These are phyloP conservation scores for Backusella westeae DNA, from an alignment of 192 early-diverging fungal genomes.

Conservation along the genomic window DNA sequence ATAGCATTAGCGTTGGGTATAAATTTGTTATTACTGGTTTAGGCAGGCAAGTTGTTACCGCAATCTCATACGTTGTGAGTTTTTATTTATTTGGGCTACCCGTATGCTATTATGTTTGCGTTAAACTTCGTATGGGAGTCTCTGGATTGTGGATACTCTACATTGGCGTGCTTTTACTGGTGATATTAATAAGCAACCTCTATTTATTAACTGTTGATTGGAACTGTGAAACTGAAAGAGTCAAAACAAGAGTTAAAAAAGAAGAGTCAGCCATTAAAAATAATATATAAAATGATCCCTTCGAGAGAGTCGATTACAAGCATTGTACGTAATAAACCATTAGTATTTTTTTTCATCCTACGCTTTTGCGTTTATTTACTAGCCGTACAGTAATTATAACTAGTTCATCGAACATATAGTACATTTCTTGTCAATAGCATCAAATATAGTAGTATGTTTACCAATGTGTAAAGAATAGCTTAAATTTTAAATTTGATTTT, in stretches of 20 bases:
- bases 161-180: constrained; percentile 35
- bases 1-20: constrained; percentile 54
- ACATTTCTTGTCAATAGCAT: background rate
- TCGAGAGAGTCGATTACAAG: background rate
- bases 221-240: constrained; percentile 14
- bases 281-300: background rate
- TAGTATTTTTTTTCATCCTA: background rate
- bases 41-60: constrained; percentile 69
- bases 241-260: constrained; percentile 1
- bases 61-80: constrained; percentile 45
- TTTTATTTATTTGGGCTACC: constrained; percentile 73
- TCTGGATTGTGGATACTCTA: constrained; percentile 62
- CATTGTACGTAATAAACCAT: background rate
- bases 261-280: constrained; percentile 12
- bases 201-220: constrained; percentile 22
- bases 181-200: background rate
- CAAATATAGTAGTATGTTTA: background rate
- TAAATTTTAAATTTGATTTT: background rate
- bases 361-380: background rate
- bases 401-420: background rate
- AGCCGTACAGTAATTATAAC: background rate
- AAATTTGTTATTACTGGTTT: constrained; percentile 72
- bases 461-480: background rate
- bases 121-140: constrained; percentile 51
- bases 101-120: constrained; percentile 50